phyloP scores from a whole-genome alignment of 2,329 filamentous ascomycete genomes.

The Alternaria brassicae region DNA sequence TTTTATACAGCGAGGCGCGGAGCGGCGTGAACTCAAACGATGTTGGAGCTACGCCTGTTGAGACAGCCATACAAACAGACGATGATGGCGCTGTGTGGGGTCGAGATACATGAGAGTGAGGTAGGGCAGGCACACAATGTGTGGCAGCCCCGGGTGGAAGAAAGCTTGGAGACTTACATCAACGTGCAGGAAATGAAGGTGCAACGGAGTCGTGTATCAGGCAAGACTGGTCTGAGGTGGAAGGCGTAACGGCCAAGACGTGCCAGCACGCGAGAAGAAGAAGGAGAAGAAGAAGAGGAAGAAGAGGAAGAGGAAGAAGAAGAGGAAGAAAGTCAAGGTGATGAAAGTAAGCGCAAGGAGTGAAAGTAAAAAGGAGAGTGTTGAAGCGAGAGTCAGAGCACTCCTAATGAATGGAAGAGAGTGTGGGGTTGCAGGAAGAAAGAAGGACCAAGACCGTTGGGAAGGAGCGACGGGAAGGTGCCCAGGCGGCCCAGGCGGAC shows the following conservation, averaged over 20 bases:
- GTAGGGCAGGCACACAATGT: conserved; percentile 24
- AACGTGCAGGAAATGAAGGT: conserved; percentile 41
- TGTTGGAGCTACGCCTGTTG: conserved; percentile 17
- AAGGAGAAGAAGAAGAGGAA: conserved; percentile 19
- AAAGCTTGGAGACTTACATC: conserved; percentile 43
- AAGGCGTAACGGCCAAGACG: conserved; percentile 47
- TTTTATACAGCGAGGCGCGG: conserved; percentile 17
- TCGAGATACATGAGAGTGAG: conserved; percentile 13
- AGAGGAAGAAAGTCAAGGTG: conserved; percentile 19
- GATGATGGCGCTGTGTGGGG: conserved; percentile 22
- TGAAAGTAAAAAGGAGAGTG: conserved; percentile 23
- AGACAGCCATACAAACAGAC: conserved; percentile 17
- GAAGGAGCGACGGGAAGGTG: conserved; percentile 8
- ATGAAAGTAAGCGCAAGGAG: conserved; percentile 18
- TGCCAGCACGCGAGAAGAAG: conserved; percentile 46
- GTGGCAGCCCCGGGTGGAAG: conserved; percentile 13
- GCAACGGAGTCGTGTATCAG: conserved; percentile 37
- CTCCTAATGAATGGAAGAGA: conserved; percentile 44
- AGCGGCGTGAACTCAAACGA: conserved; percentile 11
- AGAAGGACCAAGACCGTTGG: conserved; percentile 28
- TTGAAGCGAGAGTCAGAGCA: conserved; percentile 22
- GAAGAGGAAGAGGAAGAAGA: no score
- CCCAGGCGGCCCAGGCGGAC: conserved; percentile 22
- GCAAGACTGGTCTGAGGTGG: conserved; percentile 29
- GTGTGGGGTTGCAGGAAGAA: conserved; percentile 25